Evolutionary conservation across 2,329 filamentous ascomycete species (phyloP).

Genomic region (Ophiostoma angusticollis): DNA sequence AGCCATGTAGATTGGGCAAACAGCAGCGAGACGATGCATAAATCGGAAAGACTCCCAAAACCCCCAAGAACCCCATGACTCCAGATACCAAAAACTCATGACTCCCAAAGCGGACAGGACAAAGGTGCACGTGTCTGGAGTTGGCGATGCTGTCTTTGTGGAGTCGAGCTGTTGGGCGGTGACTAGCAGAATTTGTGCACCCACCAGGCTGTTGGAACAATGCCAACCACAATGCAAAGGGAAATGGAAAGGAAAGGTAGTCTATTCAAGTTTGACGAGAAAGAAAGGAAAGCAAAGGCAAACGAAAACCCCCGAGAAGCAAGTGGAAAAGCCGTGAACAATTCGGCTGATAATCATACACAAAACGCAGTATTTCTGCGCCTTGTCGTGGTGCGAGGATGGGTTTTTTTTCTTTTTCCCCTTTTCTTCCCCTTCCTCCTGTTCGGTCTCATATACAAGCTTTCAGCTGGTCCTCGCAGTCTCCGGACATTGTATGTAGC

Average conservation of each 20-base stretch:
- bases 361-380: background rate
- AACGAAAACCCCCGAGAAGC: background rate
- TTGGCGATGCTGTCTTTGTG: conserved; percentile 5
- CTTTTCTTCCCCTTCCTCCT: background rate
- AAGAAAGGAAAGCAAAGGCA: too few relatives aligned
- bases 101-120: too few relatives aligned
- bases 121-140: background rate
- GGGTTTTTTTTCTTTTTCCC: background rate
- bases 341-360: background rate
- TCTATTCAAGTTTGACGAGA: background rate
- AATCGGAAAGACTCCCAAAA: too few relatives aligned
- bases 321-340: background rate
- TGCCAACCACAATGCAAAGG: background rate
- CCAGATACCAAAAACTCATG: too few relatives aligned
- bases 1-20: too few relatives aligned
- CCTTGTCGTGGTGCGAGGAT: background rate
- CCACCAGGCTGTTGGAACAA: background rate
- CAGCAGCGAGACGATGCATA: too few relatives aligned
- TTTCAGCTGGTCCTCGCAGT: background rate
- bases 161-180: conserved; percentile 7
- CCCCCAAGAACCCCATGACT: too few relatives aligned
- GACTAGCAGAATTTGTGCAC: background rate
- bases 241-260: background rate
- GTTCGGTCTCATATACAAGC: background rate
- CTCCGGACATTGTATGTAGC: too few relatives aligned